Conservation (phyloP, 2,329 filamentous ascomycete genomes). For the Fusarium miscanthi region DNA sequence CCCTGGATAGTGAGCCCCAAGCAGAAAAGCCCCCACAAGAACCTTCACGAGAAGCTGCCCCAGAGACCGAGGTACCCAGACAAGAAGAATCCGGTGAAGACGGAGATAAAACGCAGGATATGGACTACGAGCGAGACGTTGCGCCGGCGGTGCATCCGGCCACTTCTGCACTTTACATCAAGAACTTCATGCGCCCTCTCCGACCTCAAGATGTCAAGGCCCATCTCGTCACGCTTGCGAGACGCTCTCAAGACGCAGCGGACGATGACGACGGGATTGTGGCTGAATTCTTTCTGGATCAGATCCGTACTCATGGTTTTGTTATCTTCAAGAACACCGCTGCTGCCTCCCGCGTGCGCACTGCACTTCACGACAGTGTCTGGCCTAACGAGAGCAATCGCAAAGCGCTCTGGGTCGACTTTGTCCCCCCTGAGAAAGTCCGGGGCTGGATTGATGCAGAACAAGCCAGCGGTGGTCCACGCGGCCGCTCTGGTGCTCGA, state of each 20-base stretch:
- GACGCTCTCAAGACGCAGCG: conserved; percentile 63
- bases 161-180: conserved; percentile 86
- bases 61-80: not conserved
- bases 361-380: conserved; percentile 78
- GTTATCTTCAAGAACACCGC: conserved; percentile 75
- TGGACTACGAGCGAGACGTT: conserved; percentile 52
- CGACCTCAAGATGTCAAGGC: conserved; percentile 73
- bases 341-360: conserved; percentile 81
- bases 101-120: conserved; percentile 38
- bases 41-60: not conserved
- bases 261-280: conserved; percentile 66
- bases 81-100: conserved; percentile 7
- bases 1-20: conserved; percentile 16
- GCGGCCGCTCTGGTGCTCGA: conserved; percentile 57
- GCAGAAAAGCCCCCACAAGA: conserved; percentile 6
- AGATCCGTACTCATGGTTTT: conserved; percentile 89
- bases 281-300: conserved; percentile 80
- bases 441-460: conserved; percentile 80
- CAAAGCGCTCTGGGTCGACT: conserved; percentile 89
- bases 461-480: conserved; percentile 55
- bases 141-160: conserved; percentile 75
- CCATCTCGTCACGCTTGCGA: conserved; percentile 77
- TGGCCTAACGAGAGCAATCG: conserved; percentile 91
- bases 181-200: conserved; percentile 88
- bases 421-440: conserved; percentile 81